phyloP scores from a whole-genome alignment of 306 rosid genomes.

The peach (Prunus persica) region DNA sequence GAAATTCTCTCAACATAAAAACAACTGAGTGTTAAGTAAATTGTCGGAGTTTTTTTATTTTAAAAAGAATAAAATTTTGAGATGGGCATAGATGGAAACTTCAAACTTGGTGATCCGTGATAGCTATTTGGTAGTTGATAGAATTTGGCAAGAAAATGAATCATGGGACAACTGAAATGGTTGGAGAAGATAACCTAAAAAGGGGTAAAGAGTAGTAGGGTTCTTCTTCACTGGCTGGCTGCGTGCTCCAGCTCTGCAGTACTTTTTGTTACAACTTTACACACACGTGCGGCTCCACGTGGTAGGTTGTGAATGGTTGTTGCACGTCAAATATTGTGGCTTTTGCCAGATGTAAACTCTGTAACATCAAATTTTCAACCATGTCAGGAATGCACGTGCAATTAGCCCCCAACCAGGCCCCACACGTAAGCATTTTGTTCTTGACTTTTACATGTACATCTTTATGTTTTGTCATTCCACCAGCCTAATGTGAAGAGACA shows the following conservation, averaged over 20 bases:
- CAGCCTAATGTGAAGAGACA: not conserved
- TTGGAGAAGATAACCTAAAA: slow-evolving; percentile 38
- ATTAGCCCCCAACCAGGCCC: slow-evolving; percentile 1
- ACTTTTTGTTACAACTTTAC: not conserved
- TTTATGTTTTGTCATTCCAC: not conserved
- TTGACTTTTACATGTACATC: not conserved
- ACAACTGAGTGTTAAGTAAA: too few species aligned
- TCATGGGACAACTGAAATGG: slow-evolving; percentile 33
- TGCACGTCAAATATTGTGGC: not conserved
- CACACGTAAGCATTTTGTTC: not conserved
- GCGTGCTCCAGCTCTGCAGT: not conserved
- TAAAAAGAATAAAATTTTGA: too few species aligned
- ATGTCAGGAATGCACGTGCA: slow-evolving; percentile 67
- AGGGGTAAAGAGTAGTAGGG: too few species aligned
- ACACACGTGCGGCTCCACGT: slow-evolving; percentile 47
- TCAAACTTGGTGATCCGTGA: not conserved
- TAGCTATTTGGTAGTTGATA: not conserved
- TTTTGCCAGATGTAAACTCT: slow-evolving; percentile 3
- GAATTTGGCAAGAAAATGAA: not conserved
- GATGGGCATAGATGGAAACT: not conserved
- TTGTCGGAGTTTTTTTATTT: too few species aligned
- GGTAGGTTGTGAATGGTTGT: slow-evolving; percentile 27
- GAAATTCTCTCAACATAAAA: too few species aligned
- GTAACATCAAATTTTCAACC: slow-evolving; percentile 36
- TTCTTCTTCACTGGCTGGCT: not conserved